A percentile compares a stretch with the other conserved stretches of the same genome.
Evolutionary conservation across 2,329 filamentous ascomycete genomes (phyloP).

Genomic region (Amauroascus niger): DNA sequence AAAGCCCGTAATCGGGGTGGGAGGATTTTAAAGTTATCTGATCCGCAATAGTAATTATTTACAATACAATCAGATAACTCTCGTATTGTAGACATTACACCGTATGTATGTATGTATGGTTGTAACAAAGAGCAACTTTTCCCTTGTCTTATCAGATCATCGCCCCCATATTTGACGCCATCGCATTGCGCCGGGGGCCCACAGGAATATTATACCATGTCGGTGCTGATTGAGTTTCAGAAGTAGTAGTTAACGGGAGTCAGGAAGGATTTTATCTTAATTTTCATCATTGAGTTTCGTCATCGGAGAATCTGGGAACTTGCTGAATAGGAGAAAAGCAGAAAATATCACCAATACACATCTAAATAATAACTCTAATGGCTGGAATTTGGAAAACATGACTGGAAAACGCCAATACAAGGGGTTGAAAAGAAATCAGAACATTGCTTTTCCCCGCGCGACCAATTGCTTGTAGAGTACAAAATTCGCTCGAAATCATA

Average conservation of each 20-base stretch:
- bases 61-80: conserved; percentile 5
- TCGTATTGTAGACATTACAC: not conserved
- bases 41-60: conserved; percentile 3
- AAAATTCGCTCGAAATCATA: conserved; percentile 11
- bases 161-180: not conserved
- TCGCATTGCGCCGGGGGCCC: too few species aligned
- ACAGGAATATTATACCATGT: too few species aligned
- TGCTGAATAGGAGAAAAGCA: not conserved
- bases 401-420: not conserved
- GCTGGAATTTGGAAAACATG: not conserved
- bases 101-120: conserved; percentile 7
- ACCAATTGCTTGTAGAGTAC: not conserved
- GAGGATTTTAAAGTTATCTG: conserved; percentile 10
- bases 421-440: not conserved
- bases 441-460: not conserved
- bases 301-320: not conserved
- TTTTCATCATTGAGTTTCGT: not conserved
- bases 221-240: too few species aligned
- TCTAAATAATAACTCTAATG: not conserved
- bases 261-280: too few species aligned
- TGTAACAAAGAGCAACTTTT: too few species aligned
- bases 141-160: conserved; percentile 5
- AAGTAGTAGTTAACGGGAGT: too few species aligned
- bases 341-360: too few species aligned
- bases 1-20: too few species aligned